Evolutionary conservation across 371 early-diverging fungal species (phyloP), one percentile per base, ranked within the genome.

Genomic region (Mucor sp.): DNA sequence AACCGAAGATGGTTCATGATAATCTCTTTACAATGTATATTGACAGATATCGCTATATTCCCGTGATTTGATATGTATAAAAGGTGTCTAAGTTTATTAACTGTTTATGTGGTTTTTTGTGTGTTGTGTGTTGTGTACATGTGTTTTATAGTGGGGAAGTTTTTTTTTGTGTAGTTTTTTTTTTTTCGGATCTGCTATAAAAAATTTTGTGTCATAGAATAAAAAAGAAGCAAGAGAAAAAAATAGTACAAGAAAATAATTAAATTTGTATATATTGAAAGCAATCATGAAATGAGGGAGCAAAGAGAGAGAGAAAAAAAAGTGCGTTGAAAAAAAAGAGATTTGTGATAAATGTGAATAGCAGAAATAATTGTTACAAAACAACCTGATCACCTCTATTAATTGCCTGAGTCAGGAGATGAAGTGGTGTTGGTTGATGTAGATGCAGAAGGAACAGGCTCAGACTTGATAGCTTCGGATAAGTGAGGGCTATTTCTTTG

Each of bases 381-480:
- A 19, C n/a, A 47, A 21, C n/a, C 47, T 41, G 11, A 19, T 8
- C 47, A 11, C 53, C 53, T 27, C 23, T 21, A 53, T 21, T 53
- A 53, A 27, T 53, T 66, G 68, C 63, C 69, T n/a, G 77, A 73
- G 30, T 81, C 81, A 41, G 77, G 75, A 28, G 81, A 76, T 44
- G 81, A 68, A n/a, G 72, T 71, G 53, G 83, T 74, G 17, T 80
- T 79, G 50, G 74, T 79, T 23, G 81, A 76, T 67, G 81, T 71
- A 58, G 80, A 80, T 56, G 83, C 77, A 15, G 73, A 70, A 44
- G 83, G 83, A 43, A 50, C 14, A 53, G 65, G 57, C 15, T 73
- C 74, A 37, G 67, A 23, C 32, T 74, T 76, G 43, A 68, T 41
- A 53, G 53, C 32, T 35, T 74, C 74, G 50, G 74, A 67, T 19